phyloP scores from a whole-genome alignment of 805 yeast species.

The Metschnikowia rubicola region DNA sequence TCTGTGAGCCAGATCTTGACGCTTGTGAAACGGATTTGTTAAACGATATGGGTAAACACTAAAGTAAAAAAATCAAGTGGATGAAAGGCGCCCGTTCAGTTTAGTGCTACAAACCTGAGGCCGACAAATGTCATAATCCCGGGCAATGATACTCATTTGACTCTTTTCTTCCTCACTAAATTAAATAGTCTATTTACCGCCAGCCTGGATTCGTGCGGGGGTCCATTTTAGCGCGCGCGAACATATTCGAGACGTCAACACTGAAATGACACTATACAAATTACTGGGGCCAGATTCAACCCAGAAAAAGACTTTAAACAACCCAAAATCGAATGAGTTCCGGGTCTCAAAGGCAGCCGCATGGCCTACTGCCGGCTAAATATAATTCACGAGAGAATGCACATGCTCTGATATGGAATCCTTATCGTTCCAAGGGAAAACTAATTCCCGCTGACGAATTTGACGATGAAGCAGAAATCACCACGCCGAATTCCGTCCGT shows the following conservation, averaged over 20 bases:
- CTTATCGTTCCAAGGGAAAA: background rate
- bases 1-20: conserved; percentile 27
- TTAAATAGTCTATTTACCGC: too few species aligned
- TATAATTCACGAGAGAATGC: background rate
- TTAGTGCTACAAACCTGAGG: too few species aligned
- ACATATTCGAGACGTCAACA: too few species aligned
- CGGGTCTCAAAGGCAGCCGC: background rate
- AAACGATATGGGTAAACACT: conserved; percentile 43
- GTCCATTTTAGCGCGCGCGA: too few species aligned
- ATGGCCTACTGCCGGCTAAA: conserved; percentile 12
- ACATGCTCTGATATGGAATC: conserved; percentile 2
- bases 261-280: too few species aligned
- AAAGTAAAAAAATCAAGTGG: background rate
- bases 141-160: too few species aligned
- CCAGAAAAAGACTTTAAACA: too few species aligned
- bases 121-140: too few species aligned
- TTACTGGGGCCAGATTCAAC: too few species aligned
- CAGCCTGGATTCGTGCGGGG: too few species aligned
- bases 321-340: background rate
- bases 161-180: too few species aligned
- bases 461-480: conserved; percentile 5
- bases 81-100: too few species aligned
- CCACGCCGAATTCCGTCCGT: conserved; percentile 3
- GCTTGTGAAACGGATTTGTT: conserved; percentile 56
- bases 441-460: conserved; percentile 3